Base-by-base conservation (phyloP, 352 stramenopile species). In the Globisporangium barbulae region DNA sequence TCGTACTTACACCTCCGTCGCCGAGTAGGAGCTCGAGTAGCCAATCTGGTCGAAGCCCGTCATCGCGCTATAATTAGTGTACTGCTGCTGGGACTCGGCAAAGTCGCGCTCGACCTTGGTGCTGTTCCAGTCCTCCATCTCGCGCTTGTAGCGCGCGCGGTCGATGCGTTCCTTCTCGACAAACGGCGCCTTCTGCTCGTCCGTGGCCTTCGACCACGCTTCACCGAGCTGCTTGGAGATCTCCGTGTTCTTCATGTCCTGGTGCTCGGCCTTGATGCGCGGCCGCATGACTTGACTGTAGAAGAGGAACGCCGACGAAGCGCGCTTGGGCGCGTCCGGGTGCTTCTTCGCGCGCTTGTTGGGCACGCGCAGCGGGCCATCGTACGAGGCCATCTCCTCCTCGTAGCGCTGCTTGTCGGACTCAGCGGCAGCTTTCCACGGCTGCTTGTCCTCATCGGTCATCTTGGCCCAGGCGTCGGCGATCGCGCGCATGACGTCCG, bases 281-380 rank as follows among this genome's bases (percentile, higher is more conserved):
- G 85, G 76, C 17, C 93, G 80, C 76, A 97, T 97, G 22, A 93
- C 88, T 60, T 97, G 84, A 44, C 88, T 95, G 72, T 97, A 98
- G 74, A 97, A 98, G 9, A 98, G 78, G 68, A 98, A 99, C 21
- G 96, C 91, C 33, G 88, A 97, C 68, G 96, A 98, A 7, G 95
- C 91, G 33, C 95, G 87, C 73, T 98, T 98, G 6, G 96, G 94
- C 5, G 94, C 94, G 53, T 96, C 83, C 47, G 93, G 91, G 75
- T 98, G 84, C 70, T 98, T 98, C 83, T 98, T 98, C 9, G 91
- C 91, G 53, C 94, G 82, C 74, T 98, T 98, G 65, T 97, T 97
- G 15, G 85, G 78, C 45, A 97, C 86, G 31, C 93, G 90, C 70
- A 97, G 76, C 7, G 92, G 91, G 0, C 94, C 93, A 56, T 98